Evolutionary conservation across 1,139 yeast genomes (phyloP).

Genomic region (Blastobotrys illinoisensis): DNA sequence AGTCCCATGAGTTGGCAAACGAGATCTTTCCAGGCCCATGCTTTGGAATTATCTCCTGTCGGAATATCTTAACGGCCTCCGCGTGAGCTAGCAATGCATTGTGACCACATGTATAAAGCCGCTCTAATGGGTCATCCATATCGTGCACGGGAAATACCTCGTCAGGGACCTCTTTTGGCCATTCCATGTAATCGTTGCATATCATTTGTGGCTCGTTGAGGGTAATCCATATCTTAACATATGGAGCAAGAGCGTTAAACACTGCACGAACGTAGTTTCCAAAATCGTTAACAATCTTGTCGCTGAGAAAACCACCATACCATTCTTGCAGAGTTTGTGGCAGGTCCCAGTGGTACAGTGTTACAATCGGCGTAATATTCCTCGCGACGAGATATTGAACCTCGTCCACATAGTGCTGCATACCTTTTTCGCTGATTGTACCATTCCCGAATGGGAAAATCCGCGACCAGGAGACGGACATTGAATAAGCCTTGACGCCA

Average conservation of each 20-base stretch:
- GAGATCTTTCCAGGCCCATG: constrained; percentile 24
- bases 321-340: constrained; percentile 28
- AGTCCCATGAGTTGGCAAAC: constrained; percentile 28
- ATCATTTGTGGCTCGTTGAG: constrained; percentile 35
- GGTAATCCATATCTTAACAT: constrained; percentile 37
- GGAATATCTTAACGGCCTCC: constrained; percentile 29
- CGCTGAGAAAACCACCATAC: constrained; percentile 33
- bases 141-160: constrained; percentile 22
- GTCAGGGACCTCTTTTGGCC: constrained; percentile 19
- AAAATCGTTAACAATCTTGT: constrained; percentile 33
- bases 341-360: constrained; percentile 36
- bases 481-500: constrained; percentile 35
- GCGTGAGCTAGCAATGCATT: constrained; percentile 32
- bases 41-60: constrained; percentile 28
- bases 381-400: constrained; percentile 30
- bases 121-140: constrained; percentile 7
- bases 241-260: constrained; percentile 33
- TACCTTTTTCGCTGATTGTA: constrained; percentile 30
- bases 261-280: constrained; percentile 34
- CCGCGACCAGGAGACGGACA: constrained; percentile 38
- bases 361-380: constrained; percentile 34
- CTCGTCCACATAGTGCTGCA: constrained; percentile 35
- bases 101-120: constrained; percentile 25
- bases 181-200: constrained; percentile 21
- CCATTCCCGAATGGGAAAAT: constrained; percentile 33